Conservation (phyloP, 2,329 filamentous ascomycete species). For the Ophiostoma triangulosporum region DNA sequence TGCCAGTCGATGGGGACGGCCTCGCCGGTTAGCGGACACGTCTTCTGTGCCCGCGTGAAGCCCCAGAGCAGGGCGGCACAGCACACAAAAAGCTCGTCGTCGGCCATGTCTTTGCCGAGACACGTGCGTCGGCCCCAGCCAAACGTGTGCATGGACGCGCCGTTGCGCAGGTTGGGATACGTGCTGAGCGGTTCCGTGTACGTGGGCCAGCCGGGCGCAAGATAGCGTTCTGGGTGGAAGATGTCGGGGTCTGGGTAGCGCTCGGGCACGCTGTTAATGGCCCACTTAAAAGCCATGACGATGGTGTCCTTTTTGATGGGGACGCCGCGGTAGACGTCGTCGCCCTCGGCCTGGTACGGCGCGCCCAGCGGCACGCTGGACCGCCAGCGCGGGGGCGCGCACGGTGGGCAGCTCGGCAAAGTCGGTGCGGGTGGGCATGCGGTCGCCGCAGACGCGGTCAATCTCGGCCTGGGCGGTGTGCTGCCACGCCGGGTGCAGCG, state of each 20-base stretch:
- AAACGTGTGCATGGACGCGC: conserved; percentile 52
- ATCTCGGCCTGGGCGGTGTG: too few species aligned
- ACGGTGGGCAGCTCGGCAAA: conserved; percentile 37
- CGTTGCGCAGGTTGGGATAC: conserved; percentile 50
- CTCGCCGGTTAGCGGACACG: conserved; percentile 28
- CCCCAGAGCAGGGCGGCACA: conserved; percentile 36
- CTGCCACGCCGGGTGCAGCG: too few species aligned
- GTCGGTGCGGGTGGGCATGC: conserved; percentile 37
- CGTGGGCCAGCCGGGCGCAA: too few species aligned
- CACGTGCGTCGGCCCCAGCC: conserved; percentile 51
- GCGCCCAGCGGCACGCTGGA: conserved; percentile 40
- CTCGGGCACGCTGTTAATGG: conserved; percentile 42
- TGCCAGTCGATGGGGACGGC: conserved; percentile 32
- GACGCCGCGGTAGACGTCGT: conserved; percentile 33
- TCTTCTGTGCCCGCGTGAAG: conserved; percentile 29
- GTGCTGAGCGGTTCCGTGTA: conserved; percentile 49
- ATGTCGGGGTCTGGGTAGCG: conserved; percentile 51
- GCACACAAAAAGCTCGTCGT: conserved; percentile 42
- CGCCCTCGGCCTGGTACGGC: conserved; percentile 34
- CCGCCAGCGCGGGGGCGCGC: conserved; percentile 42
- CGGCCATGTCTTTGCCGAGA: conserved; percentile 47
- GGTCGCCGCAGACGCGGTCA: conserved; percentile 39
- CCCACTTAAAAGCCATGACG: conserved; percentile 37
- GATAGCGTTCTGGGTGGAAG: conserved; percentile 47
- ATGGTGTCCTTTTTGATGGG: conserved; percentile 35